These are phyloP conservation scores for Megacollybia platyphylla DNA, from an alignment of 1,284 basidiomycete genomes.

Conservation along the genomic window DNA sequence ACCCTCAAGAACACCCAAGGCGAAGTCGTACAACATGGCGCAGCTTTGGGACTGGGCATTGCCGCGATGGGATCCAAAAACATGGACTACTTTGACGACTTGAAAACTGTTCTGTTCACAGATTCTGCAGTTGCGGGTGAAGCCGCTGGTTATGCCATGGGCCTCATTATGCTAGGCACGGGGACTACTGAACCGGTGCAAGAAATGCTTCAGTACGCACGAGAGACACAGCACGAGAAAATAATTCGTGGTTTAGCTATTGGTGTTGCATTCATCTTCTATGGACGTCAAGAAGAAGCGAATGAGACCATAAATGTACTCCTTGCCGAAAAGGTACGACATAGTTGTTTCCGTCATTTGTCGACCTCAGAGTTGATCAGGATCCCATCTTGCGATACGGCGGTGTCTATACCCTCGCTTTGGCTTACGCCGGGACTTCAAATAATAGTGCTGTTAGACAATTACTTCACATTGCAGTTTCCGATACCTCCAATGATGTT, in stretches of 20 bases:
- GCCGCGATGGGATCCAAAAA: slow-evolving; percentile 87
- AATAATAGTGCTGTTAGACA: slow-evolving; percentile 87
- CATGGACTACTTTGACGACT: slow-evolving; percentile 80
- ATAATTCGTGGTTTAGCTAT: slow-evolving; percentile 91
- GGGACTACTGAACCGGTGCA: slow-evolving; percentile 67
- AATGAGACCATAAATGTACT: slow-evolving; percentile 67
- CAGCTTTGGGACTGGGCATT: slow-evolving; percentile 86
- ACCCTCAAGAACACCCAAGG: slow-evolving; percentile 60
- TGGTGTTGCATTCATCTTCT: slow-evolving; percentile 83
- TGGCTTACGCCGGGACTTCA: slow-evolving; percentile 91
- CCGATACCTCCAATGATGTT: slow-evolving; percentile 94
- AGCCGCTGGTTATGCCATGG: slow-evolving; percentile 92
- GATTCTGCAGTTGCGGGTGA: slow-evolving; percentile 93
- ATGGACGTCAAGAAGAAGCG: slow-evolving; percentile 84
- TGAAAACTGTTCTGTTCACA: slow-evolving; percentile 79
- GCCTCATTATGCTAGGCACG: slow-evolving; percentile 90
- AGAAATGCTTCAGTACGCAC: slow-evolving; percentile 90
- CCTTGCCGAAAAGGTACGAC: slow-evolving; percentile 71
- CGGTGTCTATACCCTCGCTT: slow-evolving; percentile 87
- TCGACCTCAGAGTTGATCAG: slow-evolving; percentile 24
- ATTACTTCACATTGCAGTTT: slow-evolving; percentile 88
- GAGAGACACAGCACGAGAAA: slow-evolving; percentile 96
- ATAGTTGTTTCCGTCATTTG: slow-evolving; percentile 1
- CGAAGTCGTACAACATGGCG: slow-evolving; percentile 91
- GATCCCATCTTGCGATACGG: slow-evolving; percentile 93